phyloP scores from a whole-genome alignment of 805 yeast species.

The Helenozyma baotianmanensis region DNA sequence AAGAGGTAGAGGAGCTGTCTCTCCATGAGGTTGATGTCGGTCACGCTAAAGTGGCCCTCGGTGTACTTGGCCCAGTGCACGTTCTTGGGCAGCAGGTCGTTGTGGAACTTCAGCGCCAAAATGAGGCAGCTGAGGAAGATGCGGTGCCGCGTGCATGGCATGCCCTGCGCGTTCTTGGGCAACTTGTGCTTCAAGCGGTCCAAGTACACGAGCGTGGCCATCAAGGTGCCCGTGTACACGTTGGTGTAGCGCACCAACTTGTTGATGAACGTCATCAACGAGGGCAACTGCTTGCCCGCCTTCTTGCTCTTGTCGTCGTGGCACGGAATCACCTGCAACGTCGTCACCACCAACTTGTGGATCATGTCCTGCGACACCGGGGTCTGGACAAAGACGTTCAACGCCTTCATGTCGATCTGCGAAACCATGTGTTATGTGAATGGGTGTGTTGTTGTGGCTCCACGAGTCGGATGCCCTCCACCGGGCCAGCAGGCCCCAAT shows the following conservation, averaged over 20 bases:
- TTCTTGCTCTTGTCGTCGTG: slow-evolving; percentile 34
- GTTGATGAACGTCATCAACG: slow-evolving; percentile 70
- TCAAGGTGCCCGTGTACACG: slow-evolving; percentile 74
- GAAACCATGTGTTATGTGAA: slow-evolving; percentile 15
- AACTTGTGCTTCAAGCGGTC: slow-evolving; percentile 55
- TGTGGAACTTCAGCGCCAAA: slow-evolving; percentile 67
- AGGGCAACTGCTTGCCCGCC: slow-evolving; percentile 48
- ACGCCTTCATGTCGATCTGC: slow-evolving; percentile 44
- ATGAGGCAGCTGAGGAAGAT: slow-evolving; percentile 71
- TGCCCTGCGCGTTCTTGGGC: slow-evolving; percentile 69
- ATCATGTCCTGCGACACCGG: slow-evolving; percentile 76
- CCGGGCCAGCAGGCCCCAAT: no score
- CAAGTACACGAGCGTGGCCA: slow-evolving; percentile 68
- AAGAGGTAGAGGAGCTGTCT: slow-evolving; percentile 64
- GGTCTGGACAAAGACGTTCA: slow-evolving; percentile 52
- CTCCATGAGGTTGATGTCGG: slow-evolving; percentile 78
- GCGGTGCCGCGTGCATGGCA: slow-evolving; percentile 77
- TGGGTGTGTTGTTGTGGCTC: no score
- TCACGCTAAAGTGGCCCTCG: slow-evolving; percentile 62
- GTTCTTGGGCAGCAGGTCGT: slow-evolving; percentile 75
- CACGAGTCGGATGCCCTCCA: no score
- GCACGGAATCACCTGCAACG: slow-evolving; percentile 66
- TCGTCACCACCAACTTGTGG: slow-evolving; percentile 59
- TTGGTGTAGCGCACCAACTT: slow-evolving; percentile 69
- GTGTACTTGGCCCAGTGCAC: slow-evolving; percentile 77